Evolutionary conservation across 2,329 filamentous ascomycete genomes (phyloP), one percentile per base, ranked within the genome.

Genomic region (Ascochyta viciae-villosae): DNA sequence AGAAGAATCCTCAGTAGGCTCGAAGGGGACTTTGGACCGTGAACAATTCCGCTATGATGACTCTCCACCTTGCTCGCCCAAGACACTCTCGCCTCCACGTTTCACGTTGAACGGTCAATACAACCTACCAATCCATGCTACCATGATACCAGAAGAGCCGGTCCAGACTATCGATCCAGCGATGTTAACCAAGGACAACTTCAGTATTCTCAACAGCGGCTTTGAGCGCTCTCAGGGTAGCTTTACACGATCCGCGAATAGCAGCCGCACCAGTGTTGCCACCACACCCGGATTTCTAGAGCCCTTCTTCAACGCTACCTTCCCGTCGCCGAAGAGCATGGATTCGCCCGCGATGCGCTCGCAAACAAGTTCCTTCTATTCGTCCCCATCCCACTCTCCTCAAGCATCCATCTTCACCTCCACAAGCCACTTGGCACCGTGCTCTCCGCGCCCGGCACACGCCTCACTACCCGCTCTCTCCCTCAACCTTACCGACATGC

Each of bases 1-100:
- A 8, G 67, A 72, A 45, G 68, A 71, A 37, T 62, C 65, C 2
- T 67, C 63, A 1, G 49, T 64, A 1, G 57, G 51, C 12, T 64
- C 63, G 15, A 52, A 60, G 24, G 55, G 31, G 26, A 62, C 57
- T 2, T n/a, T 50, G 1, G 57, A 62, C 33, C 56, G 55, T 10
- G 56, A 62, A 22, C 43, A 22, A 22, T 33, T 41, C 19, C 50
- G 41, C n/a, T 58, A 63, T n/a, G 68, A 62, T 29, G 68, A 66
- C 22, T 75, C 75, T 12, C 75, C 76, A 1, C 72, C 76, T 6
- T 74, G 72, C 49, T 78, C 76, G 7, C 77, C 76, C 1, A 77
- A 77, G 55, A 74, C 71, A 0, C 54, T 68, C 10, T 68, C 61
- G 12, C 57, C 65, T 2, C 62, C 62, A 10, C 56, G 57, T 15